phyloP scores from a whole-genome alignment of 108 stramenopile species.

The Cyclotella cryptica region DNA sequence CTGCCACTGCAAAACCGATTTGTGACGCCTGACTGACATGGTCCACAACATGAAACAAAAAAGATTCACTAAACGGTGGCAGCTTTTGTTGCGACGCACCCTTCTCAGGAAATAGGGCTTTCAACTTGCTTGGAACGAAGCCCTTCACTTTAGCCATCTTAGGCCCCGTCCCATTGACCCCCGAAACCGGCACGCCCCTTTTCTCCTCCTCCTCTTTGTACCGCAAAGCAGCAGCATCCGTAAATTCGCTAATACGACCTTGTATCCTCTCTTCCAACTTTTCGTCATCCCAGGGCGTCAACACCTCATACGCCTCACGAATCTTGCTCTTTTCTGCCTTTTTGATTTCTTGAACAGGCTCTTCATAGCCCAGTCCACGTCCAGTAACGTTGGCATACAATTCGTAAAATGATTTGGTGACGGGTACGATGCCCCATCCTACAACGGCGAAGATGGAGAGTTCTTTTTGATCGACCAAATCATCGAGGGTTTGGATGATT shows the following conservation, averaged over 20 bases:
- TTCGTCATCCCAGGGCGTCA: conserved; percentile 51
- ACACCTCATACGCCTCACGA: conserved; percentile 15
- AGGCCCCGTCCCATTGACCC: background rate
- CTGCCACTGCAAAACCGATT: conserved; percentile 28
- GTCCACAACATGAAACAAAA: conserved; percentile 38
- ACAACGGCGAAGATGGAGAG: conserved; percentile 30
- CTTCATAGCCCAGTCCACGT: background rate
- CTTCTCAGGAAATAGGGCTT: background rate
- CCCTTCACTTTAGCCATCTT: background rate
- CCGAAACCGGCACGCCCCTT: background rate
- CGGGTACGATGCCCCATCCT: conserved; percentile 44
- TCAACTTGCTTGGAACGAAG: background rate
- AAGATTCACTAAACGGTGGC: conserved; percentile 26
- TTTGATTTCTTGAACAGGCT: background rate
- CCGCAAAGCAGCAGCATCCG: background rate
- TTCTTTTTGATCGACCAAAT: conserved; percentile 33
- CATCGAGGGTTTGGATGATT: conserved; percentile 18
- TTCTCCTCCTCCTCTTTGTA: background rate
- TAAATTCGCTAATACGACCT: background rate
- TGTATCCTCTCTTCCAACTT: conserved; percentile 21
- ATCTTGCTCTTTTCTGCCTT: background rate
- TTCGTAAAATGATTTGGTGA: conserved; percentile 21
- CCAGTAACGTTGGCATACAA: conserved; percentile 23
- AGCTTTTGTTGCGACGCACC: background rate
- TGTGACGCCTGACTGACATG: conserved; percentile 50